phyloP scores from a whole-genome alignment of 2,329 filamentous ascomycete species.

The Botrytis fabae region DNA sequence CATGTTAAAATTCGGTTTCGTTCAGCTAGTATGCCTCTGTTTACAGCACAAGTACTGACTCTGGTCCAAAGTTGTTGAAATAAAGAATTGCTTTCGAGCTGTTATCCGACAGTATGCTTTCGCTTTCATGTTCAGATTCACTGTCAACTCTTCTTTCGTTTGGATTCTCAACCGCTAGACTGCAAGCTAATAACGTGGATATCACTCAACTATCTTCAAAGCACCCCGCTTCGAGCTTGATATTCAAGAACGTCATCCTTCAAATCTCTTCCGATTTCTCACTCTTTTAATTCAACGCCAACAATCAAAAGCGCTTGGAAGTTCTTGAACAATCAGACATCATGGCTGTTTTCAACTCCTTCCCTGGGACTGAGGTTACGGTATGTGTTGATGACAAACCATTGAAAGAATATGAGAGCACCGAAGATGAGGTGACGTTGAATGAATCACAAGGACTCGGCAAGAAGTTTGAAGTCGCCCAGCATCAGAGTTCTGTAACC shows the following conservation, averaged over 20 bases:
- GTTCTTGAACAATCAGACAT: not conserved
- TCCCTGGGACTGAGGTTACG: not conserved
- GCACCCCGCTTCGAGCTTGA: not conserved
- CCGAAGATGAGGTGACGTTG: not conserved
- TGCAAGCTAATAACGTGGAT: not conserved
- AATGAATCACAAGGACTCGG: not conserved
- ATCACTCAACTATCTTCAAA: not conserved
- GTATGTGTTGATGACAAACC: not conserved
- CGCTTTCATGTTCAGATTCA: not conserved
- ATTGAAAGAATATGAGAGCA: not conserved
- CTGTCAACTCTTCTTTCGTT: not conserved
- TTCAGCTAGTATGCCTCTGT: not conserved
- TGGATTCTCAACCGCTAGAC: no score
- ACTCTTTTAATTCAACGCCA: not conserved
- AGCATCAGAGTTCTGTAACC: not conserved
- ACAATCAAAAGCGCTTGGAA: not conserved
- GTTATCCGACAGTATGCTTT: not conserved
- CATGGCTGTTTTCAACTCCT: not conserved
- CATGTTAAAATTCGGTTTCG: not conserved
- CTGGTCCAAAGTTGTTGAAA: not conserved
- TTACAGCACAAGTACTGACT: not conserved
- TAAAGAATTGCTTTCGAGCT: not conserved
- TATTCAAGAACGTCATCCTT: not conserved
- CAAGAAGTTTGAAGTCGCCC: not conserved
- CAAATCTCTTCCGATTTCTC: not conserved